Conservation (phyloP, 2,329 filamentous ascomycete genomes). For the Ploettnerulaceae sp. region DNA sequence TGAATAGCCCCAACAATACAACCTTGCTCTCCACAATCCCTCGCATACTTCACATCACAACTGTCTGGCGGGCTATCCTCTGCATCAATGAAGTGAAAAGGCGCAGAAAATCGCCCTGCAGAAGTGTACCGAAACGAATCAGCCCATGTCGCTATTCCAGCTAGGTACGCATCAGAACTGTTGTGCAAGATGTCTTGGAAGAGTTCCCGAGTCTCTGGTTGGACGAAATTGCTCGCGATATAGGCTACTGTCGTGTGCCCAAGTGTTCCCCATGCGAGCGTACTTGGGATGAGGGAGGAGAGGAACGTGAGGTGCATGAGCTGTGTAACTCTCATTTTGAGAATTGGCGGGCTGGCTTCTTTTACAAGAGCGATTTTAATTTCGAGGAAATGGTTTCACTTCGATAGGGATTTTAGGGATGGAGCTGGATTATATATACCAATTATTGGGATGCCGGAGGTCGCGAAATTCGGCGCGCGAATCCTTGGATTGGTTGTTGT, state of each 20-base stretch:
- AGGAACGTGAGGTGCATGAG: background rate
- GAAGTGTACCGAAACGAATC: slow-evolving; percentile 58
- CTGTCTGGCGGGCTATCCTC: slow-evolving; percentile 54
- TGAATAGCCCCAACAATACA: slow-evolving; percentile 50
- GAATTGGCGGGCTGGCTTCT: background rate
- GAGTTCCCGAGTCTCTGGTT: slow-evolving; percentile 49
- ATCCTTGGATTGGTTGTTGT: slow-evolving; percentile 13
- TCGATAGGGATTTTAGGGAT: background rate
- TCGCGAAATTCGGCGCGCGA: background rate
- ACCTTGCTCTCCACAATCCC: slow-evolving; percentile 58
- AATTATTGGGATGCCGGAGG: slow-evolving; percentile 2
- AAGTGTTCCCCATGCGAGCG: slow-evolving; percentile 38
- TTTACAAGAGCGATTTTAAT: background rate
- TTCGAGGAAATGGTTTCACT: background rate
- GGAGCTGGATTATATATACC: slow-evolving; percentile 1
- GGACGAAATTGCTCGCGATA: slow-evolving; percentile 56
- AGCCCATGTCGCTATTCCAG: slow-evolving; percentile 61
- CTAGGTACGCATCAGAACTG: slow-evolving; percentile 53
- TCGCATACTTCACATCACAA: slow-evolving; percentile 53
- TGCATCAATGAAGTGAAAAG: slow-evolving; percentile 66
- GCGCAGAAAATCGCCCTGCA: slow-evolving; percentile 56
- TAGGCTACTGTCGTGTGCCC: slow-evolving; percentile 64
- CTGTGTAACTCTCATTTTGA: slow-evolving; percentile 3
- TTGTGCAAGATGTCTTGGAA: slow-evolving; percentile 54
- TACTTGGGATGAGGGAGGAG: slow-evolving; percentile 9